Base-by-base conservation (phyloP, 2,329 filamentous ascomycete species). In the Venturia oleaginea region DNA sequence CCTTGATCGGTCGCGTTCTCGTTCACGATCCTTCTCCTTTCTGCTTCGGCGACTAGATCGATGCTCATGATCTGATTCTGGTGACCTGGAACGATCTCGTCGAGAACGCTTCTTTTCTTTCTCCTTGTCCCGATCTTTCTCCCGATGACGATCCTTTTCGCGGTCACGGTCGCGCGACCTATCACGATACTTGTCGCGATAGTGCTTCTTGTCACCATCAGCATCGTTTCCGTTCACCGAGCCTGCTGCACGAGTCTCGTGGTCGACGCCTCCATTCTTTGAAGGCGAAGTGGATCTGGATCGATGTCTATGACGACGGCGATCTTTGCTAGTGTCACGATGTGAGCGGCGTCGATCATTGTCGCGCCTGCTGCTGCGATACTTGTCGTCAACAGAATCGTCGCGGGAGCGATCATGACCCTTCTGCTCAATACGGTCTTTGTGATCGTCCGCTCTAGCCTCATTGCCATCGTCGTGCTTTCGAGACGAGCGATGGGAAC, bases 121-220 rank as follows among this genome's bases (percentile, higher is more conserved):
- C 70, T 76, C 70, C 17, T 68, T 66, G 38, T 80, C 77, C 64
- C 76, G 76, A 51, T 64, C 61, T 32, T 60, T 43, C 24, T 76
- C 65, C 17, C 64, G 73, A n/a, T 81, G 79, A 65, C 78, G 79
- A 48, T 86, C 83, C 68, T 80, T 80, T 62, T 83, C 69, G 32
- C 66, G 66, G 17, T 67, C 63, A 11, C 65, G 65, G 15, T 68
- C 63, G 51, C 66, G 62, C 17, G 67, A 61, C 34, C 64, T 59
- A 38, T 68, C 64, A 34, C 57, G 62, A 55, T 67, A 67, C 62
- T 66, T 67, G 30, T 68, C 65, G 27, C 37, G 74, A 71, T 63
- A 73, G 69, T 59, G 72, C 71, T 76, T 73, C 22, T 74, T 68
- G 63, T 71, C 71, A 22, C 68, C 63, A 48, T 71, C 71, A 48